Percentiles rank a stretch among this genome's conserved stretches.
Conservation (phyloP, 2,329 filamentous ascomycete genomes). For the Claviceps pusilla region DNA sequence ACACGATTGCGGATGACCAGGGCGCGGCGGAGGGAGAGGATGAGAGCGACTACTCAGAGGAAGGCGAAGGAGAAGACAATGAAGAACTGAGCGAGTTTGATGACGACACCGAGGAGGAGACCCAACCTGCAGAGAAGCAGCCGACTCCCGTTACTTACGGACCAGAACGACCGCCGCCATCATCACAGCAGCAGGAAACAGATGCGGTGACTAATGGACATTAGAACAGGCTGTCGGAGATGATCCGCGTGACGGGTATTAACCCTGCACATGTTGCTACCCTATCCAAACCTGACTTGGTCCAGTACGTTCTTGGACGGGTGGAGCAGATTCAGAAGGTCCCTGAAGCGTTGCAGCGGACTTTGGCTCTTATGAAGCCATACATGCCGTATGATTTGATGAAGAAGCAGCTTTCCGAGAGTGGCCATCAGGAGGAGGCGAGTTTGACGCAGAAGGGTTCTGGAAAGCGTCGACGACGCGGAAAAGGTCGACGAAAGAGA, state of each 20-base stretch:
- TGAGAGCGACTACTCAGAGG: conserved; percentile 50
- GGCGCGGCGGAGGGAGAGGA: conserved; percentile 32
- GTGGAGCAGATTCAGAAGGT: not conserved
- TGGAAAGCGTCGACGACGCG: not conserved
- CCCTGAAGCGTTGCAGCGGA: not conserved
- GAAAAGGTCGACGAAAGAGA: too few relatives aligned
- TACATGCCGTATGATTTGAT: not conserved
- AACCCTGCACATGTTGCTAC: not conserved
- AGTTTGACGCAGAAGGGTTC: not conserved
- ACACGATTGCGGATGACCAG: conserved; percentile 39
- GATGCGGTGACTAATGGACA: conserved; percentile 26
- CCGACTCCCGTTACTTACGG: conserved; percentile 28
- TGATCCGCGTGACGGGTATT: conserved; percentile 1
- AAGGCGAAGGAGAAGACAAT: conserved; percentile 41
- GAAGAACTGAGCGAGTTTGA: conserved; percentile 51
- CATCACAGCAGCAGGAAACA: conserved; percentile 10
- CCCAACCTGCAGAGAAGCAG: conserved; percentile 19
- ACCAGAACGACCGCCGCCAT: conserved; percentile 32
- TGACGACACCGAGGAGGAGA: conserved; percentile 41
- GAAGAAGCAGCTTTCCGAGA: not conserved
- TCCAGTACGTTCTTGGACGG: not conserved
- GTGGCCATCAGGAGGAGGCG: not conserved
- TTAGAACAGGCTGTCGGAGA: conserved; percentile 15
- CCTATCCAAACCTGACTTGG: conserved; percentile 1
- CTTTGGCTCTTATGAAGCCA: not conserved